phyloP scores from a whole-genome alignment of 1,284 basidiomycete species.

The Trichosporon coremiiforme region DNA sequence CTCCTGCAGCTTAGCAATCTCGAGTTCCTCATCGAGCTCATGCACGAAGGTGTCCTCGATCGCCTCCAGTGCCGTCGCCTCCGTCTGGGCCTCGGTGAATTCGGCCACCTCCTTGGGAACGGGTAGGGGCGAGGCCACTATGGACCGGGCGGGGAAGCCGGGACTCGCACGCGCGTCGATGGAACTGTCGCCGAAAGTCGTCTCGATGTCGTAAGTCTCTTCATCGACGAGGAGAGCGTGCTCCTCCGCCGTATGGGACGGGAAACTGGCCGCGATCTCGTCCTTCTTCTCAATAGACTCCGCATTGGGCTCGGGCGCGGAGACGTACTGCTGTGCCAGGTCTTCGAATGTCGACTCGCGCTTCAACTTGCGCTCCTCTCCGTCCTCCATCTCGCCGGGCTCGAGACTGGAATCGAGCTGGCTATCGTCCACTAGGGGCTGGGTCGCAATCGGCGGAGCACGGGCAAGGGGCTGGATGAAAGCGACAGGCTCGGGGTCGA shows the following conservation, averaged over 20 bases:
- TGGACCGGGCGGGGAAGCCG: neutral
- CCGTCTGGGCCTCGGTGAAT: no score
- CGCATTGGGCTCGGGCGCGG: neutral
- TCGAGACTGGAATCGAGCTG: neutral
- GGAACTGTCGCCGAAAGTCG: no score
- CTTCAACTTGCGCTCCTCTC: neutral
- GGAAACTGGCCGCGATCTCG: neutral
- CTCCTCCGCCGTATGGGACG: neutral
- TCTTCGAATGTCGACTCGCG: neutral
- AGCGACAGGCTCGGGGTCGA: neutral
- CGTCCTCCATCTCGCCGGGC: neutral
- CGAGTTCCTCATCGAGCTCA: neutral
- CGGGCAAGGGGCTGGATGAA: neutral
- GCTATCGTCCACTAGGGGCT: neutral
- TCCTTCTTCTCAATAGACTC: neutral
- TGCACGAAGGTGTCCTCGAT: neutral
- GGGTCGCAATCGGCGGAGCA: neutral
- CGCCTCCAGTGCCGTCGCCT: no score
- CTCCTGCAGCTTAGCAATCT: neutral
- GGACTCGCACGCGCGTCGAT: neutral
- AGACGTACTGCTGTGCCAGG: constrained; percentile 1
- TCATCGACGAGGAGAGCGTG: neutral
- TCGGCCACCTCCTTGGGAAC: neutral
- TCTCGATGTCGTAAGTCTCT: no score
- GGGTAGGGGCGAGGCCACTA: neutral